Evolutionary conservation across 306 rosid genomes (phyloP).

Genomic region (Sechiopsis laciniata): DNA sequence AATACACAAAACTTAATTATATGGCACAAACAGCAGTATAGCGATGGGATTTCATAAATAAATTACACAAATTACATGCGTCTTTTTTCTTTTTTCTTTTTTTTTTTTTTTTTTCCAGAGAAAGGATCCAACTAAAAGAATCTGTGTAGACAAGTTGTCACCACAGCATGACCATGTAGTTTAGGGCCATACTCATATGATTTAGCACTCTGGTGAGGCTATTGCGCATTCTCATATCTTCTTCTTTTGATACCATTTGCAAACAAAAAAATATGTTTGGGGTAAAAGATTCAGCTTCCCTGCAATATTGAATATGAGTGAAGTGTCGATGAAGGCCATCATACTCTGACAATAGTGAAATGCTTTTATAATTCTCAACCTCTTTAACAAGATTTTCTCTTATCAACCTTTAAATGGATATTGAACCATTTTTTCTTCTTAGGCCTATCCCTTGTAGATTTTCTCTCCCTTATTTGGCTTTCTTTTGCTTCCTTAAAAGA

Average conservation of each 20-base stretch:
- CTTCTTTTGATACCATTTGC: background rate
- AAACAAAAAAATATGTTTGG: background rate
- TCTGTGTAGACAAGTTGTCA: constrained; percentile 18
- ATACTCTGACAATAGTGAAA: background rate
- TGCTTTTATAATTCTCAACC: constrained; percentile 12
- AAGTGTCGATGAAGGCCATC: background rate
- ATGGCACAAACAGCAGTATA: constrained; percentile 3
- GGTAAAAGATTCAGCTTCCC: constrained; percentile 17
- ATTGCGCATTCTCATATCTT: background rate
- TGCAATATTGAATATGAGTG: background rate
- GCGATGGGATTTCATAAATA: background rate
- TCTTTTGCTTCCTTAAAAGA: constrained; percentile 63
- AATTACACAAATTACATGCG: constrained; percentile 15
- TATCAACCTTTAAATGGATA: constrained; percentile 78
- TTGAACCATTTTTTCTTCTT: constrained; percentile 93
- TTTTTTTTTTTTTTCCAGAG: constrained; percentile 9
- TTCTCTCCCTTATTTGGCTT: constrained; percentile 59
- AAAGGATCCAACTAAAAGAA: constrained; percentile 8
- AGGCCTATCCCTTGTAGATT: constrained; percentile 56
- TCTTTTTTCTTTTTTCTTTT: too few relatives aligned
- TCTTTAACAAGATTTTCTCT: constrained; percentile 80
- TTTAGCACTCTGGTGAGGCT: constrained; percentile 15
- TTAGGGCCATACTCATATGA: constrained; percentile 13
- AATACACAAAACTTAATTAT: background rate
- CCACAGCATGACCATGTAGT: constrained; percentile 1